Base-by-base conservation (phyloP, 2,329 filamentous ascomycete species). In the Fonsecaea multimorphosa region DNA sequence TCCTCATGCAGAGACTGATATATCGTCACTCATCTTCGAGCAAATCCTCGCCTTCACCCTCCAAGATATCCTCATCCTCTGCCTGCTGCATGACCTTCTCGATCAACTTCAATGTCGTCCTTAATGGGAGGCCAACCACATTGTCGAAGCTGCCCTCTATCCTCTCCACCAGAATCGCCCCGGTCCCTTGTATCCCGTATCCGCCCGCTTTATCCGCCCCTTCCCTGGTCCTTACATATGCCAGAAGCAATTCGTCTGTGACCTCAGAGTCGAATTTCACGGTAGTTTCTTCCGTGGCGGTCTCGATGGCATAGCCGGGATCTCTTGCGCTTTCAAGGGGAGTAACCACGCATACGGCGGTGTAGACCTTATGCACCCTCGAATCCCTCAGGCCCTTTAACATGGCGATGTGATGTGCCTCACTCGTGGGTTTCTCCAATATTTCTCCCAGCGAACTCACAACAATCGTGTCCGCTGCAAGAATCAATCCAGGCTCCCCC, bases 171-270 rank as follows among this genome's bases (percentile, higher is more conserved):
- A 99, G 79, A 76, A 97, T 88, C 8, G 91, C 90, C 1, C 91
- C 95, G 11, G 94, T 82, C 0, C 94, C 95, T 79, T 99, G 95
- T 60, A 99, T 86, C 1, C 92, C 95, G 78, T 99, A 99, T 0
- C 95, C 95, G 1, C 95, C 95, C 0, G 95, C 95, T 83, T 98
- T 99, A 78, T 98, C 95, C 11, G 88, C 93, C 1, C 95, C 95
- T 82, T 99, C 95, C 62, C 94, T 85, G 24, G 94, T 97, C 65
- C 76, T 74, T 58, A 85, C 83, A 76, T 85, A 85, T 60, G 86
- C 86, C 72, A 92, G 82, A 65, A 98, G 89, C 71, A 97, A 85
- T 66, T 96, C 93, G 79, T 99, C 94, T 14, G 87, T 87, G 3
- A 89, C 83, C 51, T 85, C 86, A 65, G 83, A 79, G 75, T 93